Evolutionary conservation across 2,329 filamentous ascomycete species (phyloP), one percentile per base, ranked within the genome.

Genomic region (Xylaria multiplex): DNA sequence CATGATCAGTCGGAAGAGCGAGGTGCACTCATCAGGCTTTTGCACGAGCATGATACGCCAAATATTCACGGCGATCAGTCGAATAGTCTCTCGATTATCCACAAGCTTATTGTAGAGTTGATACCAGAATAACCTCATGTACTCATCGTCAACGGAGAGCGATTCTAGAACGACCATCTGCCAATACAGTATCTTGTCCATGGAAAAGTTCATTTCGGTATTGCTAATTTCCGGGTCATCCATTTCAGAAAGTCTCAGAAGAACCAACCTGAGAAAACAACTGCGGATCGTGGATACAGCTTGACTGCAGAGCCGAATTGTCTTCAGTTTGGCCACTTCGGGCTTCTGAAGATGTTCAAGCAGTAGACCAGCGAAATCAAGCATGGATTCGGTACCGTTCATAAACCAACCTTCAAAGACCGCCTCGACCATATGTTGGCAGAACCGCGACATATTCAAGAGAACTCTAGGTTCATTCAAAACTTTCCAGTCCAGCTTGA

Each of bases 341-440:
- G 94, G 91, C 9, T 92, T 88, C 76, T 97, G 93, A 3, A 99
- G 83, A 73, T 97, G 95, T 76, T 99, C 96, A 6, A 99, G 80
- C 6, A 97, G 80, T 59, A 90, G 89, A 1, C 95, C 96, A 3
- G 90, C 87, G 73, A 97, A 96, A 73, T 98, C 94, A 37, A 98
- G 85, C 71, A 96, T 86, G 3, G 88, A 85, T 72, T 93, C 91
- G 1, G 92, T 92, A 1, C 95, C 95, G 70, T 96, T 91, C 69
- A 97, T 87, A 75, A 98, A 98, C 93, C 94, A 97, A 16, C 96
- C 96, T 79, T 98, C 96, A 71, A 96, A 97, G 13, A 97, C 90
- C 6, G 93, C 92, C 77, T 99, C 96, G 0, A 91, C 88, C 76
- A 98, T 86, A 75, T 98, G 93, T 2, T 87, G 82, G 37, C 90